Percentiles rank a stretch among this genome's conserved stretches.
phyloP scores from a whole-genome alignment of 225 moss, liverwort and hornwort species.

The Pleurozium schreberi region DNA sequence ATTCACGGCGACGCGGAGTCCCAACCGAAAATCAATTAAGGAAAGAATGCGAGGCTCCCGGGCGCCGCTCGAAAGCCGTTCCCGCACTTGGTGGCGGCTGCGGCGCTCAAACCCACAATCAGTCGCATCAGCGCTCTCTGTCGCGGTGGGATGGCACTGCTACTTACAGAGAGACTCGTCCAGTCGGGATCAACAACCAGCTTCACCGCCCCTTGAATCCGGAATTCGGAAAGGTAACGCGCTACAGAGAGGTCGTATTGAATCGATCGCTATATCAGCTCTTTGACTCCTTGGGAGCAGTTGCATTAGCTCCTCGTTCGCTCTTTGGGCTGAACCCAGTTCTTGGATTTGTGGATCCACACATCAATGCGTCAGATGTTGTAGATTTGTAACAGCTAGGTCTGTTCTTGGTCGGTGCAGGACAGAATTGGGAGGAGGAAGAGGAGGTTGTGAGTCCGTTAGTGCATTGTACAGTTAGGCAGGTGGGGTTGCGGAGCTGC shows the following conservation, averaged over 20 bases:
- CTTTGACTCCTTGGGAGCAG: neutral
- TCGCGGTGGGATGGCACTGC: neutral
- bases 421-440: neutral
- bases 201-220: constrained; percentile 4
- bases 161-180: neutral
- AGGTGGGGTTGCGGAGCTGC: neutral
- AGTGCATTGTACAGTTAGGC: neutral
- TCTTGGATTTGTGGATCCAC: neutral
- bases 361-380: neutral
- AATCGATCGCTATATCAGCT: neutral
- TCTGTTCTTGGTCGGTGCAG: neutral
- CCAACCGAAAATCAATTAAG: neutral
- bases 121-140: constrained; percentile 14
- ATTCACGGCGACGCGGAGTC: neutral
- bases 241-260: neutral
- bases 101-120: neutral
- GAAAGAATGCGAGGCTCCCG: neutral
- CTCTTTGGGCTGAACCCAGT: neutral
- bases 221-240: neutral
- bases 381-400: neutral
- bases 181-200: neutral
- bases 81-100: neutral
- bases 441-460: neutral
- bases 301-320: neutral
- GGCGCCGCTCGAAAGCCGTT: neutral